Conservation (phyloP, 768 basidiomycete species). For the Suillus fuscotomentosus region DNA sequence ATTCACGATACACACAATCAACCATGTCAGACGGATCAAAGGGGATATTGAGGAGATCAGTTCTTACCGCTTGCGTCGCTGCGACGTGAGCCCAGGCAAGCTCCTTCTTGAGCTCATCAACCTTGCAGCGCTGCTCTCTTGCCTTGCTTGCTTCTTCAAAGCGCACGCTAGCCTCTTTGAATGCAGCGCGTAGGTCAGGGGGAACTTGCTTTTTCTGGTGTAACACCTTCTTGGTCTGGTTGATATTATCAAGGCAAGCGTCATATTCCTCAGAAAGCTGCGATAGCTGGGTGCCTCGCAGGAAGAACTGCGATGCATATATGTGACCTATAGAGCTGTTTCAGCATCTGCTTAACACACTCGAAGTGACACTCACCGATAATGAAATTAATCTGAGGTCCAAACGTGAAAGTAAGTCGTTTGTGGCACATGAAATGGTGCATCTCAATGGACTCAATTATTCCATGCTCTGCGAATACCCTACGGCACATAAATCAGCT, state of each 20-base stretch:
- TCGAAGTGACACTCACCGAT: slow-evolving; percentile 55
- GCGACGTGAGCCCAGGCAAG: slow-evolving; percentile 86
- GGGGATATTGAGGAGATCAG: background rate
- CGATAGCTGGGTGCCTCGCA: slow-evolving; percentile 87
- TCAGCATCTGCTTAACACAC: slow-evolving; percentile 4
- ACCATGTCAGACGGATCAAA: background rate
- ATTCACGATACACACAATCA: background rate
- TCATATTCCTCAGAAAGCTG: slow-evolving; percentile 89
- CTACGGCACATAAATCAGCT: slow-evolving; percentile 36
- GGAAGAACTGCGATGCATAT: slow-evolving; percentile 69
- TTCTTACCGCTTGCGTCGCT: slow-evolving; percentile 60
- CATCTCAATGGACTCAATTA: slow-evolving; percentile 85
- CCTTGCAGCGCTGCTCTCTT: slow-evolving; percentile 64
- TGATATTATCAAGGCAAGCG: slow-evolving; percentile 69
- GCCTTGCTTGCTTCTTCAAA: slow-evolving; percentile 77
- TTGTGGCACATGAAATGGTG: slow-evolving; percentile 97
- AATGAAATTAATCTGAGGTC: slow-evolving; percentile 95
- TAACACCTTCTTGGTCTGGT: slow-evolving; percentile 62
- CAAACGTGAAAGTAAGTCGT: slow-evolving; percentile 79
- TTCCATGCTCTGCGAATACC: slow-evolving; percentile 80
- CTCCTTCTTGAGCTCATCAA: slow-evolving; percentile 72
- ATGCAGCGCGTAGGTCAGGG: slow-evolving; percentile 66
- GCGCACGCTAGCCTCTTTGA: slow-evolving; percentile 55
- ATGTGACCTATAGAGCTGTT: slow-evolving; percentile 58
- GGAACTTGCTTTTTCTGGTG: slow-evolving; percentile 72